Percentiles rank a stretch among this genome's conserved stretches.
These are phyloP conservation scores for Apiotrichum sp. DNA, from an alignment of 1,284 basidiomycete genomes.

Conservation along the genomic window DNA sequence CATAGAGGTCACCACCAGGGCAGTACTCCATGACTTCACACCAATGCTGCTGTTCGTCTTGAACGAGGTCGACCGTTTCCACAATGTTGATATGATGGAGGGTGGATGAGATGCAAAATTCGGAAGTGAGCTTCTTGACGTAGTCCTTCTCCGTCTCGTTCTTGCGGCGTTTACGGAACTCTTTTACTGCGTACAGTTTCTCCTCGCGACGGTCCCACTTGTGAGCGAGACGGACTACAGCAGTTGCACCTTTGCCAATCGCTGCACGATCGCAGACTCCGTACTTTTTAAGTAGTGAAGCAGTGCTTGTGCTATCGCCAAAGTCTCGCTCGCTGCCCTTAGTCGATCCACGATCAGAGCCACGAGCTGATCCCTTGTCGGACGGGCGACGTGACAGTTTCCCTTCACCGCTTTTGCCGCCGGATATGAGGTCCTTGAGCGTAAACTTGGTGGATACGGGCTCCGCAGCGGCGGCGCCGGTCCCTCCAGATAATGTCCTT, in stretches of 20 bases:
- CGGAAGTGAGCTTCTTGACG: constrained; percentile 98
- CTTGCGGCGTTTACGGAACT: constrained; percentile 95
- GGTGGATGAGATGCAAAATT: constrained; percentile 98
- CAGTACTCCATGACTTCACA: constrained; percentile 99
- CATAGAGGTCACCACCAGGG: constrained; percentile 92
- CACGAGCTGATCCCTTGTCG: constrained; percentile 57
- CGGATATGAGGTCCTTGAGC: constrained; percentile 69
- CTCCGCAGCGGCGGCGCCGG: constrained; percentile 24
- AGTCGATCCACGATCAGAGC: constrained; percentile 44
- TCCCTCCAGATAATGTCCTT: constrained; percentile 24
- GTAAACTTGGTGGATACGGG: constrained; percentile 60
- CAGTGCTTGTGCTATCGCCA: constrained; percentile 41
- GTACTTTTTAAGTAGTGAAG: constrained; percentile 75
- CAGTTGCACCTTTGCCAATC: constrained; percentile 96
- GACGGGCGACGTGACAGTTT: constrained; percentile 68
- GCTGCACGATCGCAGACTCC: constrained; percentile 95
- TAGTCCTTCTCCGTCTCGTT: constrained; percentile 99
- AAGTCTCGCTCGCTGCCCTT: constrained; percentile 30
- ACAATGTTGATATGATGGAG: constrained; percentile 94
- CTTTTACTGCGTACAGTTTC: constrained; percentile 99
- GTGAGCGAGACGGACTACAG: constrained; percentile 91
- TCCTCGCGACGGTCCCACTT: constrained; percentile 97
- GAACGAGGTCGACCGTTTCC: constrained; percentile 96
- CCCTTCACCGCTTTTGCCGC: constrained; percentile 35
- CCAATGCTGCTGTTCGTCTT: constrained; percentile 94